Evolutionary conservation across 345 rosid species (phyloP), one percentile per base, ranked within the genome.

Genomic region (Lepidium didymum): DNA sequence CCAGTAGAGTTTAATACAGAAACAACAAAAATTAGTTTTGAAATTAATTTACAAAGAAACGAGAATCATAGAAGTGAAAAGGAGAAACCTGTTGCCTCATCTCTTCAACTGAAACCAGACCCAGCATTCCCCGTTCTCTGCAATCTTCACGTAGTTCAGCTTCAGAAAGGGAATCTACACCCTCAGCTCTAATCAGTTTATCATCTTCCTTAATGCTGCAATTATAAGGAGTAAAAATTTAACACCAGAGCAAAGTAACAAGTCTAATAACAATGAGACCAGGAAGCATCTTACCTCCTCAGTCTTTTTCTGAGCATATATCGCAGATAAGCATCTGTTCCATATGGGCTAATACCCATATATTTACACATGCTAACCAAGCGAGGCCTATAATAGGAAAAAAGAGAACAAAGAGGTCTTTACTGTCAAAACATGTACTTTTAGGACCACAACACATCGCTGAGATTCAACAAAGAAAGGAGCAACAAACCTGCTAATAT

Each of bases 61-160:
- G 10, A 37, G 31, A 25, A 56, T 44, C 38, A 55, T 6, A 56
- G 31, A 43, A 65, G 41, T 10, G 51, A 10, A 51, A 41, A 64
- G 15, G 34, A 45, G 29, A 68, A 68, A 86, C 92, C 92, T 86
- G 92, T 69, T 82, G 87, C 33, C 89, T 85, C 92, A 86, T 86
- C 77, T 86, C 89, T 62, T 86, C 89, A 37, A 82, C 89, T 1
- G 92, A 80, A 56, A 78, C 78, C 44, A 81, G 58, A 44, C 92
- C 92, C 5, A 86, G 87, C 89, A 86, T 84, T 68, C 91, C 91
- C 8, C 91, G 69, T 68, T 86, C 91, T 69, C 87, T 84, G 77
- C 91, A 86, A 82, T 82, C 91, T 81, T 86, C 87, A 7, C 87
- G 86, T 59, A 86, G 89, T 72, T 86, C 91, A 61, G 77, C 84